Evolutionary conservation across 306 rosid genomes (phyloP).

Genomic region (Acacia acuminata): DNA sequence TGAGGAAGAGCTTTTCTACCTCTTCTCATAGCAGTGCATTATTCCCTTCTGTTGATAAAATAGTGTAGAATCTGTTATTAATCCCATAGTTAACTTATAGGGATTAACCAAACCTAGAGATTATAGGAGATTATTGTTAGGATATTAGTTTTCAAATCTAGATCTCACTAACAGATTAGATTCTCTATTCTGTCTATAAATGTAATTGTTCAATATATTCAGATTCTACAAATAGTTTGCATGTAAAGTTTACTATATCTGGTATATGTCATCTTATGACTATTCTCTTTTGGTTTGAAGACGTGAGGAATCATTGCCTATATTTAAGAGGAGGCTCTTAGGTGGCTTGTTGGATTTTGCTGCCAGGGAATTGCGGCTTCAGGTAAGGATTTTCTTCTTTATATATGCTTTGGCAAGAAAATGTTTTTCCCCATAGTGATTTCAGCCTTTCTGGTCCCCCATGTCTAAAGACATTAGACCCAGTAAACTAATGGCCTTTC

Average conservation of each 20-base stretch:
- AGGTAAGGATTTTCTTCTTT: conserved; percentile 49
- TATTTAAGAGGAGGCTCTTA: conserved; percentile 91
- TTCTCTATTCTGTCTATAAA: too few relatives aligned
- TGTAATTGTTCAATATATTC: too few relatives aligned
- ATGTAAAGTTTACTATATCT: conserved; percentile 7
- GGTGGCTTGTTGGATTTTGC: conserved; percentile 88
- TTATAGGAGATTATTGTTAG: too few relatives aligned
- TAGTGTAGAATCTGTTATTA: background rate
- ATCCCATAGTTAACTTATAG: too few relatives aligned
- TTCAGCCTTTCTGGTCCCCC: conserved; percentile 14
- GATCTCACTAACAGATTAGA: too few relatives aligned
- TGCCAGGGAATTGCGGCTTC: conserved; percentile 83
- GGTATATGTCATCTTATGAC: conserved; percentile 22
- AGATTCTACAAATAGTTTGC: background rate
- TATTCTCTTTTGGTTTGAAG: conserved; percentile 52
- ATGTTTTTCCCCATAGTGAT: background rate
- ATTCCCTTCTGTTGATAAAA: conserved; percentile 9
- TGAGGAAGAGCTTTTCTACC: conserved; percentile 21
- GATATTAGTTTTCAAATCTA: too few relatives aligned
- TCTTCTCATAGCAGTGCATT: conserved; percentile 26
- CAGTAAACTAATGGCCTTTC: background rate
- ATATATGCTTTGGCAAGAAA: conserved; percentile 17
- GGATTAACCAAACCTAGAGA: too few relatives aligned
- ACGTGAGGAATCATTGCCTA: conserved; percentile 89
- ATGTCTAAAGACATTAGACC: background rate